phyloP scores from a whole-genome alignment of 1,284 basidiomycete genomes.

The Puccinia hordei region DNA sequence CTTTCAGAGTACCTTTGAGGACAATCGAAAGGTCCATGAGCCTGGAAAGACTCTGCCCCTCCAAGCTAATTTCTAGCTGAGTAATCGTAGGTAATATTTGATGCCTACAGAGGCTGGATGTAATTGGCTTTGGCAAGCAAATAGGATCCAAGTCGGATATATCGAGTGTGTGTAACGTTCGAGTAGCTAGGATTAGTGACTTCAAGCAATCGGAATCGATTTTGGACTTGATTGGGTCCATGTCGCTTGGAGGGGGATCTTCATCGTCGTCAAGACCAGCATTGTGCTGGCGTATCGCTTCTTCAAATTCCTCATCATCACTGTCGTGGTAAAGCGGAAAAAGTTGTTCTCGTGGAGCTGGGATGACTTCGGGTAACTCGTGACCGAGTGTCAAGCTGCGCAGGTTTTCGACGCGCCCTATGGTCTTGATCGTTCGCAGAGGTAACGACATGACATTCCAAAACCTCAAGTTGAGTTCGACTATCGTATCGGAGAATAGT shows the following conservation, averaged over 20 bases:
- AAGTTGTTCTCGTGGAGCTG: not conserved
- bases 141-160: constrained; percentile 1
- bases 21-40: constrained; percentile 25
- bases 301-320: not conserved
- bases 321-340: not conserved
- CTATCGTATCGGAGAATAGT: constrained; percentile 22
- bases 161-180: constrained; percentile 13
- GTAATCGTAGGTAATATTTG: not conserved
- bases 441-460: constrained; percentile 14
- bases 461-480: constrained; percentile 26
- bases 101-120: not conserved
- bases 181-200: constrained; percentile 18
- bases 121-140: not conserved
- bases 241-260: not conserved
- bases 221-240: constrained; percentile 10
- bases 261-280: not conserved
- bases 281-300: not conserved
- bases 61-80: constrained; percentile 25
- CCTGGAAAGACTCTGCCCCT: not conserved
- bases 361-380: not conserved
- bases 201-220: constrained; percentile 17
- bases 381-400: constrained; percentile 13
- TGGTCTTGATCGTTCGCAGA: not conserved
- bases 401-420: constrained; percentile 21
- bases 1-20: constrained; percentile 26